Percentiles rank a stretch among this genome's conserved stretches.
Conservation (phyloP, 208 protist species). For the Trypanosoma rangeli region DNA sequence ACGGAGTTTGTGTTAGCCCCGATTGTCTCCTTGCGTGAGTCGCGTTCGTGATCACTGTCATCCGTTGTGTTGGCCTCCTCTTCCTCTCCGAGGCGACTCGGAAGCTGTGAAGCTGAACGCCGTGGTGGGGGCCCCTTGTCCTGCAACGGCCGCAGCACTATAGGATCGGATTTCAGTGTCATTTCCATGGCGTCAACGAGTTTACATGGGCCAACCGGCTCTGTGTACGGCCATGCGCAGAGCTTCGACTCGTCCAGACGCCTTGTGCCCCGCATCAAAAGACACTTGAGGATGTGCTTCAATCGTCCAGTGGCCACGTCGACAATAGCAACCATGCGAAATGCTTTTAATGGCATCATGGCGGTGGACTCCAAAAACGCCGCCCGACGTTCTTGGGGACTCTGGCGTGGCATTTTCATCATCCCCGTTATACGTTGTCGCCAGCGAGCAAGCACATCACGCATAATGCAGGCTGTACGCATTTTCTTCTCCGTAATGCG, state of each 20-base stretch:
- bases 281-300: conserved; percentile 78
- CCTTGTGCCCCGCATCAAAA: conserved; percentile 58
- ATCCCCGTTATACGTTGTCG: conserved; percentile 51
- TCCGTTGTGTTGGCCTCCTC: conserved; percentile 71
- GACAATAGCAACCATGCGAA: conserved; percentile 76
- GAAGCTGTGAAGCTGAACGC: conserved; percentile 51
- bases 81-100: conserved; percentile 34
- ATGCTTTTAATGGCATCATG: conserved; percentile 62
- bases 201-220: conserved; percentile 77
- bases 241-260: conserved; percentile 75
- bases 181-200: conserved; percentile 80
- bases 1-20: conserved; percentile 78
- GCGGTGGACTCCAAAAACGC: conserved; percentile 64
- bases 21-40: conserved; percentile 57
- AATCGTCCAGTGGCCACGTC: conserved; percentile 62
- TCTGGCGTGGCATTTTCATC: conserved; percentile 40
- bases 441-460: conserved; percentile 65
- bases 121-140: conserved; percentile 69
- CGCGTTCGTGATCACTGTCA: conserved; percentile 78
- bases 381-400: conserved; percentile 51
- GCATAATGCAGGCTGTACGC: conserved; percentile 57
- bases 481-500: conserved; percentile 78
- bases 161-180: conserved; percentile 65
- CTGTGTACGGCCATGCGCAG: conserved; percentile 55
- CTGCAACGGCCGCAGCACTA: conserved; percentile 71